These are phyloP conservation scores for Cantharellus anzutake DNA, from an alignment of 768 basidiomycete genomes.

Conservation along the genomic window DNA sequence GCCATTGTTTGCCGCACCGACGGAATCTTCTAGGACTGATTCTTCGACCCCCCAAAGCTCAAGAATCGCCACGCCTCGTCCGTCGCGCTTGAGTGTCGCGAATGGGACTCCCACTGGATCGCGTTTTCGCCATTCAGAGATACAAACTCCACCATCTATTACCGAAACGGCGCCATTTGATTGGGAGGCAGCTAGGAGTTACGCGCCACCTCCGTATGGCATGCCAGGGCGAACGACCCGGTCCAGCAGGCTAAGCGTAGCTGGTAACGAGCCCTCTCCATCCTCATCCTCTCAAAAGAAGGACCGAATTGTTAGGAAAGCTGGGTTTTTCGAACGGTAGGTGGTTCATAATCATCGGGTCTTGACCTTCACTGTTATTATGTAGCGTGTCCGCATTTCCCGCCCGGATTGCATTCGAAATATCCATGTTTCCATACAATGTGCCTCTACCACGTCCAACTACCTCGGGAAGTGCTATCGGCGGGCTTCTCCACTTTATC, in stretches of 20 bases:
- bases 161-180: conserved; percentile 67
- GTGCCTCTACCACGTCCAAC: conserved; percentile 49
- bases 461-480: conserved; percentile 47
- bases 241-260: neutral
- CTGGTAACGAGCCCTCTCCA: conserved; percentile 7
- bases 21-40: too few relatives aligned
- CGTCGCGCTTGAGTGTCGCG: too few relatives aligned
- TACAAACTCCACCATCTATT: conserved; percentile 42
- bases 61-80: too few relatives aligned
- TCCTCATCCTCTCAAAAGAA: neutral
- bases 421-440: conserved; percentile 70
- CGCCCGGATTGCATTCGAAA: conserved; percentile 53
- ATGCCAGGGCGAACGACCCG: conserved; percentile 23
- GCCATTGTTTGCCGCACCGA: too few relatives aligned
- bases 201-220: conserved; percentile 51
- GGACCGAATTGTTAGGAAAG: conserved; percentile 28
- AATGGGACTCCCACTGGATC: too few relatives aligned
- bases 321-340: conserved; percentile 37
- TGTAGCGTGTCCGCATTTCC: conserved; percentile 23
- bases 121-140: too few relatives aligned
- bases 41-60: too few relatives aligned
- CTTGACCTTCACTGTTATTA: conserved; percentile 15
- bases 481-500: conserved; percentile 41
- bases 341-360: conserved; percentile 11
- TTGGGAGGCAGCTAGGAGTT: conserved; percentile 66